phyloP scores from a whole-genome alignment of 140 eudicot genomes.

The Anethum foeniculum region DNA sequence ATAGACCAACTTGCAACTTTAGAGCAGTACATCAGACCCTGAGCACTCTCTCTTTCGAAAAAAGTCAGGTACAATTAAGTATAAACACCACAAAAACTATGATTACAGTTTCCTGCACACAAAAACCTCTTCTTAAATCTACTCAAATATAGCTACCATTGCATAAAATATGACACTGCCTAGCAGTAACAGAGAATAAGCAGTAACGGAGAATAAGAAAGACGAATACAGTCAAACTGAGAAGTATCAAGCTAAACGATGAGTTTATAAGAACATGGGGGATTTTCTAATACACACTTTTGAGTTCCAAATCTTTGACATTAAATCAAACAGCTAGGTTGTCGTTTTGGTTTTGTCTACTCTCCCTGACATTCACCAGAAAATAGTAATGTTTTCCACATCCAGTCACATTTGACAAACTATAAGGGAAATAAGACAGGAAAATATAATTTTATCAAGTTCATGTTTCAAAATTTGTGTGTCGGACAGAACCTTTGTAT shows the following conservation, averaged over 20 bases:
- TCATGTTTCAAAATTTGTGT: background rate
- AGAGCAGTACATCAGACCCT: background rate
- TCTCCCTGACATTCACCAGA: background rate
- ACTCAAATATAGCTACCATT: background rate
- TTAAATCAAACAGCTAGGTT: background rate
- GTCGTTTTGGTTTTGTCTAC: background rate
- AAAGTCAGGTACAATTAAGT: background rate
- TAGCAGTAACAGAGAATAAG: background rate
- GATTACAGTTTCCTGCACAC: background rate
- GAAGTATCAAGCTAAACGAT: background rate
- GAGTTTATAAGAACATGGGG: background rate
- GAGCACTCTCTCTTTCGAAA: background rate
- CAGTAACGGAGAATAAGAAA: background rate
- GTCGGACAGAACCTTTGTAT: too few relatives aligned
- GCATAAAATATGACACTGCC: background rate
- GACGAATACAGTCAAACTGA: background rate
- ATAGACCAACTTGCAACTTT: background rate
- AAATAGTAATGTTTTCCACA: background rate
- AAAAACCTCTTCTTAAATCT: background rate
- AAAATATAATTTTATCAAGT: background rate
- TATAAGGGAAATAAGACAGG: background rate
- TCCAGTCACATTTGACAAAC: background rate
- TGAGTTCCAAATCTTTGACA: background rate
- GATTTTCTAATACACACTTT: background rate
- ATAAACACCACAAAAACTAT: background rate